Percentiles rank a stretch among this genome's conserved stretches.
phyloP scores from a whole-genome alignment of 805 yeast species.

The Nakazawaea anatomiae region DNA sequence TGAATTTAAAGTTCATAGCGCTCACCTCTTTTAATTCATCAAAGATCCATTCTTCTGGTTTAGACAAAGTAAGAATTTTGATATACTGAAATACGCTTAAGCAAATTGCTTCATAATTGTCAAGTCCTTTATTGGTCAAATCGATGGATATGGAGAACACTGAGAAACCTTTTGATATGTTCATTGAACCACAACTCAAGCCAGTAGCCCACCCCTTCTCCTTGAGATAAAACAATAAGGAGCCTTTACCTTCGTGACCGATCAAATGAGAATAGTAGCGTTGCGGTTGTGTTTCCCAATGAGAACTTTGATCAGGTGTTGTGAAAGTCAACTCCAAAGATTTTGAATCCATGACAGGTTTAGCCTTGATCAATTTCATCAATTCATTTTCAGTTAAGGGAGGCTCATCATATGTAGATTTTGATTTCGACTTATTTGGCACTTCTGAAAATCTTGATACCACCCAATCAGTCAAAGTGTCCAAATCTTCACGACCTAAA shows the following conservation, averaged over 20 bases:
- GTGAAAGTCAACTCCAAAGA: conserved; percentile 61
- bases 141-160: conserved; percentile 67
- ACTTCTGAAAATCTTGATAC: conserved; percentile 58
- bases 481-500: conserved; percentile 75
- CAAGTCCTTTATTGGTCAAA: conserved; percentile 67
- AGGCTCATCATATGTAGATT: conserved; percentile 38
- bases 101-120: conserved; percentile 55
- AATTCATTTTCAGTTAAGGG: conserved; percentile 47
- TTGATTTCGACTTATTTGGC: conserved; percentile 40
- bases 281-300: conserved; percentile 66
- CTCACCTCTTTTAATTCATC: conserved; percentile 70
- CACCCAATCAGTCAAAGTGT: conserved; percentile 67
- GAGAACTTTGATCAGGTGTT: conserved; percentile 66
- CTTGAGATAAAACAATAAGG: conserved; percentile 67
- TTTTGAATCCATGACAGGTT: conserved; percentile 79
- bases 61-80: conserved; percentile 45
- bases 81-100: conserved; percentile 67
- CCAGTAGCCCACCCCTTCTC: conserved; percentile 73
- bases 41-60: conserved; percentile 75
- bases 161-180: conserved; percentile 61
- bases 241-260: conserved; percentile 92
- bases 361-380: conserved; percentile 53
- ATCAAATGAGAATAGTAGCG: conserved; percentile 72
- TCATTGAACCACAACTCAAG: conserved; percentile 66
- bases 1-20: conserved; percentile 67